Conservation (phyloP, 257 asterid species). For the Mitragyna speciosa region DNA sequence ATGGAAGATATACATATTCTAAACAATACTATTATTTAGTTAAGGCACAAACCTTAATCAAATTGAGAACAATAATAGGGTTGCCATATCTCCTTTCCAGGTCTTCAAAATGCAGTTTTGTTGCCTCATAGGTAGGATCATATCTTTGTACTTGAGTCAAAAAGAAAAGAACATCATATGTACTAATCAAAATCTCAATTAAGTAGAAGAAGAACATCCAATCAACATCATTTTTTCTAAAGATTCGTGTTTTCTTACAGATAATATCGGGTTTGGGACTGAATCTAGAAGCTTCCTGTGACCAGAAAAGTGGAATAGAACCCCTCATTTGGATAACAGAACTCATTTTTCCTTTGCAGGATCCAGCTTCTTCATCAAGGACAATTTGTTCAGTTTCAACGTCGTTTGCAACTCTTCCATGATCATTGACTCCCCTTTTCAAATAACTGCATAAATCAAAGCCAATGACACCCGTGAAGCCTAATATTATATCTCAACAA, state of each 20-base stretch:
- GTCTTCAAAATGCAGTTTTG: conserved; percentile 88
- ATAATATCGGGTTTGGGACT: conserved; percentile 99
- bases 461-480: background rate
- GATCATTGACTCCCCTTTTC: conserved; percentile 97
- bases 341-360: conserved; percentile 95
- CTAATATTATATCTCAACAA: too few relatives aligned
- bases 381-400: conserved; percentile 98
- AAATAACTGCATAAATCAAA: conserved; percentile 62
- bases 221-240: conserved; percentile 2
- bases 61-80: conserved; percentile 92
- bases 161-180: conserved; percentile 24
- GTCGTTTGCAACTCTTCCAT: conserved; percentile 97
- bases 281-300: conserved; percentile 98
- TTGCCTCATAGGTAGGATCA: conserved; percentile 99
- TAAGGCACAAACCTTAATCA: conserved; percentile 72
- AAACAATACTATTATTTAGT: background rate
- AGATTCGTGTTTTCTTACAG: conserved; percentile 50
- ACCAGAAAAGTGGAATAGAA: conserved; percentile 99
- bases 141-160: conserved; percentile 82
- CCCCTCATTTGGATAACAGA: conserved; percentile 99
- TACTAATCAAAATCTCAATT: background rate
- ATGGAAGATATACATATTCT: background rate
- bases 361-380: conserved; percentile 97
- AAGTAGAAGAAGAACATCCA: background rate
- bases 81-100: conserved; percentile 91